Conservation (phyloP, 768 basidiomycete genomes). For the Mycena maculata region DNA sequence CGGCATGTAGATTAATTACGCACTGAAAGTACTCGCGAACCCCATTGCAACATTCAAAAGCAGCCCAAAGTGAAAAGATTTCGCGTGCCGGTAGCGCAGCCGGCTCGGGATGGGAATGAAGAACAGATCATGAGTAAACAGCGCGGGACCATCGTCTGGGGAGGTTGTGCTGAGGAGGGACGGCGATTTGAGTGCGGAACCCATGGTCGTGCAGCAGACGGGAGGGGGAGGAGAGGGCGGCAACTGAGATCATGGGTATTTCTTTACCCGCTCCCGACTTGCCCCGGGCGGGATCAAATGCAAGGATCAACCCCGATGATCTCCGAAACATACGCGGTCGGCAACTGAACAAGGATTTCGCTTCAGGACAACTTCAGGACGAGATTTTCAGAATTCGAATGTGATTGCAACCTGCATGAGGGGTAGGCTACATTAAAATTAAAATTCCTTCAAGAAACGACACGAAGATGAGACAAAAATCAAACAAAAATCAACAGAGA, state of each 20-base stretch:
- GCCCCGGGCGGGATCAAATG: too few species aligned
- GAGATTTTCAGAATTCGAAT: too few species aligned
- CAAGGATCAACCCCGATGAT: not conserved
- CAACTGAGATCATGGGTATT: too few species aligned
- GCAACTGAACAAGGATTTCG: not conserved
- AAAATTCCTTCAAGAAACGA: too few species aligned
- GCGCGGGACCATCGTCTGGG: not conserved
- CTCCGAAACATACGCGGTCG: not conserved
- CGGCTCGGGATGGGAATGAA: conserved; percentile 71
- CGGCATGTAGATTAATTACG: not conserved
- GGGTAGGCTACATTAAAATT: too few species aligned
- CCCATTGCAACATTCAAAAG: conserved; percentile 69
- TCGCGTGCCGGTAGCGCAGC: conserved; percentile 61
- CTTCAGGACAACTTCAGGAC: too few species aligned
- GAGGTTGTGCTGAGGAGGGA: not conserved
- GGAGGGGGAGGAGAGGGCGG: too few species aligned
- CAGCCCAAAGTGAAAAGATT: conserved; percentile 64
- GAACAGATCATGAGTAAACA: conserved; percentile 26
- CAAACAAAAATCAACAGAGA: too few species aligned
- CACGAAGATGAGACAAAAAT: too few species aligned
- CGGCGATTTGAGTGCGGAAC: not conserved
- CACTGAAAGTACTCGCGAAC: conserved; percentile 66
- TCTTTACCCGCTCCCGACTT: too few species aligned
- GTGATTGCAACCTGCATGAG: too few species aligned
- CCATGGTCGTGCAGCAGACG: not conserved